Conservation (phyloP, 257 asterid genomes). For the Ilex asprella region DNA sequence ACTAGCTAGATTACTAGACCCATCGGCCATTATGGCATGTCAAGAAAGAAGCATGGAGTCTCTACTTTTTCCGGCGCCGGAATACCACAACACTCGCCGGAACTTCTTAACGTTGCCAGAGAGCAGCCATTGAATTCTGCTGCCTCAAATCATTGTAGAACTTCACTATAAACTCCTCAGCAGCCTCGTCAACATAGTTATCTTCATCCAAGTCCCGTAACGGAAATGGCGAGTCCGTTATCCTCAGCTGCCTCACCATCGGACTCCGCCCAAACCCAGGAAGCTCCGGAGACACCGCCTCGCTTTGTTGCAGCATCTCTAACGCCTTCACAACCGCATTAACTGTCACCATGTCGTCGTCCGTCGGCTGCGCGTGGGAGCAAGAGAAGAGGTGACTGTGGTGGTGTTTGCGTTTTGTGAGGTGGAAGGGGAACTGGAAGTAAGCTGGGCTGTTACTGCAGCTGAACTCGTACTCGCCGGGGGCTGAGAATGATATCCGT, state of each 20-base stretch:
- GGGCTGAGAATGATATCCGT: conserved; percentile 16
- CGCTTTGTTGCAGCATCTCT: conserved; percentile 35
- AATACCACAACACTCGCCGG: too few species aligned
- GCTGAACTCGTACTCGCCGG: conserved; percentile 66
- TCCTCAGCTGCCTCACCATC: conserved; percentile 66
- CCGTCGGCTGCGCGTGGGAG: conserved; percentile 21
- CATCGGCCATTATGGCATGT: too few species aligned
- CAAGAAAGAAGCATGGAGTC: too few species aligned
- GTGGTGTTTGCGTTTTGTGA: conserved; percentile 34
- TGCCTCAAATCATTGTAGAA: conserved; percentile 52
- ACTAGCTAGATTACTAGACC: too few species aligned
- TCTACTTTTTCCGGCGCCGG: too few species aligned
- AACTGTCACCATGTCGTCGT: conserved; percentile 24
- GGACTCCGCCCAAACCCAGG: conserved; percentile 73
- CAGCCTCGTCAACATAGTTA: conserved; percentile 50
- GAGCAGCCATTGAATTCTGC: conserved; percentile 23
- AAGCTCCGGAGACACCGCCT: conserved; percentile 54
- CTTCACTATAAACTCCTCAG: conserved; percentile 49
- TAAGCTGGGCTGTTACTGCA: conserved; percentile 67
- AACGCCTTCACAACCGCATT: conserved; percentile 28
- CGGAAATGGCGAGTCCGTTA: conserved; percentile 67
- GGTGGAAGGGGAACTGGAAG: conserved; percentile 37
- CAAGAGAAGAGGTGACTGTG: conserved; percentile 11
- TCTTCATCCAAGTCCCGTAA: conserved; percentile 27
- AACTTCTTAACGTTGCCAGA: too few species aligned